Evolutionary conservation across 306 rosid genomes (phyloP).

Genomic region (Biancaea sappan): DNA sequence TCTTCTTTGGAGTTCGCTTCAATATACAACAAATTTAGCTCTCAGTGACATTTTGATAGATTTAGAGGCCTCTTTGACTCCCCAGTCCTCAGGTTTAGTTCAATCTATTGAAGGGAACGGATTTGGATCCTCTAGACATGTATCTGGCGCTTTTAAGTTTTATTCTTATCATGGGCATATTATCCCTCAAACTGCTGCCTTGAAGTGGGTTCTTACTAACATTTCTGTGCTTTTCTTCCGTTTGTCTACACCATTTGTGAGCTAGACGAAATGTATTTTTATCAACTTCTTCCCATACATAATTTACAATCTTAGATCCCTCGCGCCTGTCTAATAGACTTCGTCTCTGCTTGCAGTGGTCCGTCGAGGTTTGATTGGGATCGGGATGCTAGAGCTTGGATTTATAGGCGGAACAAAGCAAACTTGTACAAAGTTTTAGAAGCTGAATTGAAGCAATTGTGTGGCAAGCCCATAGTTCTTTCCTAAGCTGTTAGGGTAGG

Average conservation of each 20-base stretch:
- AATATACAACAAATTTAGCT: neutral
- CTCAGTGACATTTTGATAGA: slow-evolving; percentile 8
- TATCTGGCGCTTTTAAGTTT: neutral
- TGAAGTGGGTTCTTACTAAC: neutral
- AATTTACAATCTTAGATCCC: slow-evolving; percentile 2
- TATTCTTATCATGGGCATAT: neutral
- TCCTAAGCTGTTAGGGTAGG: slow-evolving; percentile 39
- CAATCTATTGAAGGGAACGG: slow-evolving; percentile 11
- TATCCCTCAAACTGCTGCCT: neutral
- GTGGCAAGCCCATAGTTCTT: slow-evolving; percentile 70
- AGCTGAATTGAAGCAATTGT: slow-evolving; percentile 65
- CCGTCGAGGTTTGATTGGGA: slow-evolving; percentile 95
- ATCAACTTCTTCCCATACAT: neutral
- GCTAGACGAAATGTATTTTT: neutral
- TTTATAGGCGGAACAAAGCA: slow-evolving; percentile 78
- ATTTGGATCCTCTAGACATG: neutral
- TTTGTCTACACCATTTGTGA: neutral
- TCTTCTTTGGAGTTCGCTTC: neutral
- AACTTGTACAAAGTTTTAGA: slow-evolving; percentile 57
- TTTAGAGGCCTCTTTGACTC: slow-evolving; percentile 16
- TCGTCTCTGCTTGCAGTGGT: slow-evolving; percentile 61
- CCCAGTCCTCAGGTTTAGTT: neutral
- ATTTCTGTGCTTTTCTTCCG: neutral
- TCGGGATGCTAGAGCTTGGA: slow-evolving; percentile 63
- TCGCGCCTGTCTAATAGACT: slow-evolving; percentile 1